These are phyloP conservation scores for Leccinum subgranulosum DNA, from an alignment of 768 basidiomycete species.

Conservation along the genomic window DNA sequence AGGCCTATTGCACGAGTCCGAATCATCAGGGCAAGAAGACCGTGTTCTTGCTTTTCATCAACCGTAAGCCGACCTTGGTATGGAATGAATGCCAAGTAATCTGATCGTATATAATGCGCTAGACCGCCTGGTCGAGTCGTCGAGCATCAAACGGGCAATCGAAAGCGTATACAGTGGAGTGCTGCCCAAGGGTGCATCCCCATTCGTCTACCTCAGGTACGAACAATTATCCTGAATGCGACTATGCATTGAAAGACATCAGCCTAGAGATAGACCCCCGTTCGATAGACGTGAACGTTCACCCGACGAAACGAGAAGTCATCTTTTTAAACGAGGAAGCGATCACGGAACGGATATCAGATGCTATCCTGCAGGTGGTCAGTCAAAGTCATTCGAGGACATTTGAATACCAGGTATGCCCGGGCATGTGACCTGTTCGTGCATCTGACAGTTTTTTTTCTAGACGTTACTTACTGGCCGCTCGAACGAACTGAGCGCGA, in stretches of 20 bases:
- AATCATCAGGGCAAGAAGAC: constrained; percentile 90
- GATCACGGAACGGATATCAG: constrained; percentile 75
- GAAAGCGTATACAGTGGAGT: constrained; percentile 83
- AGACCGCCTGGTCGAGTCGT: constrained; percentile 93
- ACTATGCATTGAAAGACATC: not conserved
- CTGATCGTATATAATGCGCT: not conserved
- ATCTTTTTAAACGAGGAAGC: constrained; percentile 90
- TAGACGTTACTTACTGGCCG: constrained; percentile 64
- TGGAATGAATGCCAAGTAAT: not conserved
- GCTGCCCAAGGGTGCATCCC: constrained; percentile 84
- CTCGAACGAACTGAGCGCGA: constrained; percentile 30
- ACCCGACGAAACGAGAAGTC: constrained; percentile 96
- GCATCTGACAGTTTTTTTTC: not conserved
- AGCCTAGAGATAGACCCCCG: constrained; percentile 83
- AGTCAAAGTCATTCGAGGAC: constrained; percentile 62
- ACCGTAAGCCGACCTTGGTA: constrained; percentile 54
- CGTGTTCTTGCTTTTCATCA: constrained; percentile 88
- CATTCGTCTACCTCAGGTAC: constrained; percentile 95
- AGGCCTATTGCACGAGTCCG: constrained; percentile 77
- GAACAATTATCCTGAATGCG: constrained; percentile 2
- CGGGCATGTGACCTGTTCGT: not conserved
- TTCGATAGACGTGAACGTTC: constrained; percentile 94
- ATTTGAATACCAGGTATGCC: constrained; percentile 67
- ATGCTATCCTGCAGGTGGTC: constrained; percentile 66
- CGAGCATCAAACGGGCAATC: constrained; percentile 80